Evolutionary conservation across 2,329 filamentous ascomycete genomes (phyloP).

Genomic region (Cladosporium austrohemisphaericum): DNA sequence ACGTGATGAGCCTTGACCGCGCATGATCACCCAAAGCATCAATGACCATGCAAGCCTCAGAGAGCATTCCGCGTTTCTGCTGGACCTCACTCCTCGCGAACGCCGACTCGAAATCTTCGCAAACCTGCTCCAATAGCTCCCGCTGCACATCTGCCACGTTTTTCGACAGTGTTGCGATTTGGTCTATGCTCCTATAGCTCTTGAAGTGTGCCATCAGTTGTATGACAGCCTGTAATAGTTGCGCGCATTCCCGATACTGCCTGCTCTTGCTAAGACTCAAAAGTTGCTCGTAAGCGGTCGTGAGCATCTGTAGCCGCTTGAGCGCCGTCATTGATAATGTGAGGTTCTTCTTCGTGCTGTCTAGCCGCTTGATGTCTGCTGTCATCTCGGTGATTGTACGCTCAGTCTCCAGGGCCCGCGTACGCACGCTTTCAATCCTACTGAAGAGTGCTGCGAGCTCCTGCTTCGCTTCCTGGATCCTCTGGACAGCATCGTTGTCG

Average conservation of each 20-base stretch:
- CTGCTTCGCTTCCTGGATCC: conserved; percentile 85
- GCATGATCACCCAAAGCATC: conserved; percentile 90
- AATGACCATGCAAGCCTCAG: conserved; percentile 89
- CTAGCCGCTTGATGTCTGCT: conserved; percentile 93
- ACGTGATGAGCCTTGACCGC: conserved; percentile 75
- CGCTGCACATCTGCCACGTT: conserved; percentile 92
- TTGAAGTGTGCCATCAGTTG: conserved; percentile 99
- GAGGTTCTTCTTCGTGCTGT: conserved; percentile 93
- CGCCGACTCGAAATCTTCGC: conserved; percentile 94
- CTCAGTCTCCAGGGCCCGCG: conserved; percentile 85
- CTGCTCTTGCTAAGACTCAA: conserved; percentile 75
- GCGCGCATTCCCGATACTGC: conserved; percentile 92
- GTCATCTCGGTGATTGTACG: conserved; percentile 98
- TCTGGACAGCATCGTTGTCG: conserved; percentile 80
- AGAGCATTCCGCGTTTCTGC: conserved; percentile 64
- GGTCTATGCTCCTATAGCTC: conserved; percentile 94
- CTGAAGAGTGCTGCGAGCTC: conserved; percentile 87
- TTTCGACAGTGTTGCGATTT: conserved; percentile 88
- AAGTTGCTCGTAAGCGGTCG: conserved; percentile 96
- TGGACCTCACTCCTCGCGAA: conserved; percentile 85
- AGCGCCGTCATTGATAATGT: conserved; percentile 96
- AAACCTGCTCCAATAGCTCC: conserved; percentile 93
- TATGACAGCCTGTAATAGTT: conserved; percentile 87
- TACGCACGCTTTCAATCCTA: conserved; percentile 90
- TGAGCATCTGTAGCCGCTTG: conserved; percentile 96